Evolutionary conservation across 2,329 filamentous ascomycete species (phyloP), one percentile per base, ranked within the genome.

Genomic region (Mariannaea sp.): DNA sequence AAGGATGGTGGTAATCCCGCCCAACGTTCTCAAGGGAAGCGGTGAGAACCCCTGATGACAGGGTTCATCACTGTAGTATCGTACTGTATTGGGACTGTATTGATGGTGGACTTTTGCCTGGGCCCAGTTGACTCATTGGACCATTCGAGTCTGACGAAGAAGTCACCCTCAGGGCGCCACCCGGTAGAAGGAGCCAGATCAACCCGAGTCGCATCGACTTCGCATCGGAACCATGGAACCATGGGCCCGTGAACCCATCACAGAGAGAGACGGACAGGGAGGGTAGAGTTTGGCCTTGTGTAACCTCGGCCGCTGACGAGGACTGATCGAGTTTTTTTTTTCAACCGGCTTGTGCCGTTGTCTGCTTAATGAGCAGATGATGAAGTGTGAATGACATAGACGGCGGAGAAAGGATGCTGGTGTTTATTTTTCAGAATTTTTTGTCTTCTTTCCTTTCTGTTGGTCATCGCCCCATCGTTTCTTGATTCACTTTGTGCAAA

Each of bases 141-240:
- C 24, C 16, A 33, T 38, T 47, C 13, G 13, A 38, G 39, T 20
- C 26, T 26, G n/a, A n/a, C n/a, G n/a, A n/a, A n/a, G n/a, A n/a
- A n/a, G n/a, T n/a, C n/a, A n/a, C n/a, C n/a, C n/a, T n/a, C n/a
- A n/a, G n/a, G n/a, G n/a, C n/a, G n/a, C n/a, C n/a, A n/a, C n/a
- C 51, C 40, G 22, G 19, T 17, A 17, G 12, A 20, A 32, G 36
- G 32, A 6, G 8, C 22, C 22, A 49, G 39, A 49, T 53, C 44
- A 53, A 39, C 40, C 24, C 20, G 46, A 27, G 33, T 16, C 24
- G 27, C 36, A 49, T 49, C 39, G n/a, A n/a, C n/a, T n/a, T n/a
- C n/a, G n/a, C n/a, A n/a, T n/a, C n/a, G n/a, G n/a, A n/a, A n/a
- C n/a, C n/a, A n/a, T n/a, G 51, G 13, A 46, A 36, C 17, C 24